Evolutionary conservation across 139 green algal genomes (phyloP).

Genomic region (Spirogloea muscicola): DNA sequence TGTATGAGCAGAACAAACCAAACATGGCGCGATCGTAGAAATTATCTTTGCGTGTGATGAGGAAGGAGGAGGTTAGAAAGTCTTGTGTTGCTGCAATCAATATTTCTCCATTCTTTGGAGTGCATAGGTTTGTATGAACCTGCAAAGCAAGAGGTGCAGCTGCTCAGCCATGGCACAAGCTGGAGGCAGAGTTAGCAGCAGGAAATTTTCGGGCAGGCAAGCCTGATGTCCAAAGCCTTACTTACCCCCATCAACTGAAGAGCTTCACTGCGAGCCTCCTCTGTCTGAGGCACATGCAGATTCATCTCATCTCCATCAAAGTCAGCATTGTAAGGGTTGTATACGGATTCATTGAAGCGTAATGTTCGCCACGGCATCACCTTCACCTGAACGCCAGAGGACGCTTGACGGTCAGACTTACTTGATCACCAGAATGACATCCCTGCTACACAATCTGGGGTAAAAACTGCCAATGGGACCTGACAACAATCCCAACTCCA

Average conservation of each 20-base stretch:
- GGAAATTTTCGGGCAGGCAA: no score
- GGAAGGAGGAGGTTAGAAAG: constrained; percentile 91
- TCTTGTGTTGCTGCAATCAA: constrained; percentile 93
- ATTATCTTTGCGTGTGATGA: constrained; percentile 68
- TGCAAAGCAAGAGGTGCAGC: no score
- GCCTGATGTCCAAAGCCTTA: no score
- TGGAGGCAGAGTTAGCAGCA: no score
- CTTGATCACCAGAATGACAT: no score
- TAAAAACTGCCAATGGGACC: no score
- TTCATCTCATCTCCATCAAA: constrained; percentile 99
- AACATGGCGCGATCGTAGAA: constrained; percentile 66
- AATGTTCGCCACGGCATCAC: constrained; percentile 88
- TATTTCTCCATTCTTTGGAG: constrained; percentile 96
- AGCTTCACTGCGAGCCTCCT: constrained; percentile 93
- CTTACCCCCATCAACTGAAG: constrained; percentile 83
- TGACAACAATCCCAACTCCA: no score
- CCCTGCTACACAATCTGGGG: no score
- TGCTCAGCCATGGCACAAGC: no score
- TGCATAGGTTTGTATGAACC: constrained; percentile 81
- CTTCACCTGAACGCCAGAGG: no score
- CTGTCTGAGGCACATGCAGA: constrained; percentile 92
- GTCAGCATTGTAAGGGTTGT: constrained; percentile 97
- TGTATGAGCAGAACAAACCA: constrained; percentile 64
- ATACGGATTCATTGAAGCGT: constrained; percentile 97
- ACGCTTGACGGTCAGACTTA: no score